phyloP scores from a whole-genome alignment of 176 grass and related monocot genomes.

The Oryza longistaminata region DNA sequence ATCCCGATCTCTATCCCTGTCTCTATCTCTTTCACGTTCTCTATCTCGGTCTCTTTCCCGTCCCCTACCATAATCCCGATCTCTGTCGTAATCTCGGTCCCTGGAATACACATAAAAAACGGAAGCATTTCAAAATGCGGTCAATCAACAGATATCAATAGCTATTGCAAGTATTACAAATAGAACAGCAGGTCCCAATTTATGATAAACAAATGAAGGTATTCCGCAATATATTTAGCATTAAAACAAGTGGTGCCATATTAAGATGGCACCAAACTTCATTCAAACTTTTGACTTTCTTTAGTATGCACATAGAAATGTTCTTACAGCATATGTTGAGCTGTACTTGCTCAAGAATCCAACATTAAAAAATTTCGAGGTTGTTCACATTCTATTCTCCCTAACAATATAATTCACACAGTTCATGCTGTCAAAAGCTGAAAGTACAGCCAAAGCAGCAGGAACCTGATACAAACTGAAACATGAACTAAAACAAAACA shows the following conservation, averaged over 20 bases:
- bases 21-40: constrained; percentile 56
- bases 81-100: constrained; percentile 65
- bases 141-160: constrained; percentile 12
- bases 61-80: constrained; percentile 52
- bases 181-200: neutral
- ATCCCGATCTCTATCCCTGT: constrained; percentile 53
- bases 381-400: neutral
- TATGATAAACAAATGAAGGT: neutral
- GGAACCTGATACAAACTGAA: neutral
- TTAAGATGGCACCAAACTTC: neutral
- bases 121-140: neutral
- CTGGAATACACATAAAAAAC: constrained; percentile 31
- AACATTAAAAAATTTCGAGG: neutral
- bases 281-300: too few relatives aligned
- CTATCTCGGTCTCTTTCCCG: constrained; percentile 53
- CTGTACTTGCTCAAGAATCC: neutral
- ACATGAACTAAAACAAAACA: constrained; percentile 6
- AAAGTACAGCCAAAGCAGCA: neutral
- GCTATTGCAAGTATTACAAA: constrained; percentile 14
- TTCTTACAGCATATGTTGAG: neutral
- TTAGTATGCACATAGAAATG: neutral
- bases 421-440: neutral
- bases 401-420: neutral
- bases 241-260: neutral
- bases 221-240: neutral